Conservation (phyloP, 1,139 yeast species). For the Yamadazyma kanchanaburiensis region DNA sequence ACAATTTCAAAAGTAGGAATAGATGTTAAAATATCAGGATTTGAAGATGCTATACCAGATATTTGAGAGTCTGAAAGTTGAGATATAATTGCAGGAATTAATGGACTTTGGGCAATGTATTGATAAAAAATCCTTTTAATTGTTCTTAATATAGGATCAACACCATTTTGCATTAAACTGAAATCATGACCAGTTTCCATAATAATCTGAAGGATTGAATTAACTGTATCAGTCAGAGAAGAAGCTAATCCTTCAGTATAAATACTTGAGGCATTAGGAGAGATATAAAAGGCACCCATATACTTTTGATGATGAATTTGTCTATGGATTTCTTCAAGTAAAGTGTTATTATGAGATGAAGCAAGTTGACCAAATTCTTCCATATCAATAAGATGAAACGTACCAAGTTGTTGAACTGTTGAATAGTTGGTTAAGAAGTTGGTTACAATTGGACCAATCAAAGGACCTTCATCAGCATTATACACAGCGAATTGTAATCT, state of each 20-base stretch:
- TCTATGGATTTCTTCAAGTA: conserved; percentile 26
- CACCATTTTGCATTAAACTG: conserved; percentile 23
- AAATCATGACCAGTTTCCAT: conserved; percentile 46
- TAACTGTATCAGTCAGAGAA: conserved; percentile 20
- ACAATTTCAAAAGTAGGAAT: conserved; percentile 27
- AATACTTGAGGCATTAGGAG: conserved; percentile 32
- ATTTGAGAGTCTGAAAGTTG: too few relatives aligned
- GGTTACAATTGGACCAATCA: too few relatives aligned
- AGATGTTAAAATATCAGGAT: too few relatives aligned
- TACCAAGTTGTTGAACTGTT: too few relatives aligned
- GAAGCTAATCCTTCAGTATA: conserved; percentile 26
- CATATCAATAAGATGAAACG: too few relatives aligned
- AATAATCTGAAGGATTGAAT: conserved; percentile 24
- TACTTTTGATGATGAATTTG: conserved; percentile 42
- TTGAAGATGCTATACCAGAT: too few relatives aligned
- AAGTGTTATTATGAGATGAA: too few relatives aligned
- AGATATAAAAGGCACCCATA: conserved; percentile 44
- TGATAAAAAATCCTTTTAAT: conserved; percentile 19
- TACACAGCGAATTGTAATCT: too few relatives aligned
- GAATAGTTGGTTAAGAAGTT: too few relatives aligned
- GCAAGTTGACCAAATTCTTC: too few relatives aligned
- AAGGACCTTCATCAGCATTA: too few relatives aligned
- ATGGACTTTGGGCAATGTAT: conserved; percentile 11
- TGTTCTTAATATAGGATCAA: conserved; percentile 19
- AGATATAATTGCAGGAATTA: conserved; percentile 32